Evolutionary conservation across 202 grass and related monocot species (phyloP), one percentile per base, ranked within the genome.

Genomic region (Panicum virgatum): DNA sequence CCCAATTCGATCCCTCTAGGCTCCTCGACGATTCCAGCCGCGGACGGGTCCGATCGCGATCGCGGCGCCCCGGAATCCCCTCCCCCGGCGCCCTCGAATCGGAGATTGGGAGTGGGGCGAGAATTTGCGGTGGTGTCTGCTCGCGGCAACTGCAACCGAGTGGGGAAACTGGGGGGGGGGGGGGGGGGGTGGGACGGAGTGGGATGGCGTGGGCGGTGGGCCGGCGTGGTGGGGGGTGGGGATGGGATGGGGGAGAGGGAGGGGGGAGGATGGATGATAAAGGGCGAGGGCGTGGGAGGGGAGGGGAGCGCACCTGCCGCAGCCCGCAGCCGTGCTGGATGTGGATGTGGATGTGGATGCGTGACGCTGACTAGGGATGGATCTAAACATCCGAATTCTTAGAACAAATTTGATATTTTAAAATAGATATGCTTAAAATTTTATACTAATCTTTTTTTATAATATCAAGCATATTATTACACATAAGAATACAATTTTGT

Each of bases 1-100:
- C 38, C 62, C 56, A 38, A 38, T 5, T 45, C 22, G 5, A 18
- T 19, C 51, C 51, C 72, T 18, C 4, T 7, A 59, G 67, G 47
- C 27, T 25, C 37, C 56, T 10, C 43, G n/a, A 29, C 34, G 47
- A 77, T 73, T 63, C 45, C 43, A 42, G 36, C 40, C 42, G 42
- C 73, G 66, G 64, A 73, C 66, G 72, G 51, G 30, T 3, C 48
- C 60, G 9, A 43, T 86, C 73, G 66, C 88, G 66, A 74, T 78
- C 83, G 73, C 72, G 9, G 15, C 73, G n/a, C 39, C 68, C 65
- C 61, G 59, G 38, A 20, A 14, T n/a, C 9, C 62, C 62, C 66
- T 12, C 37, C 36, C 52, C 1, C 51, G 2, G 34, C 52, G 20
- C 12, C 27, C 39, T 43, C 58, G 58, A 75, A 54, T 37, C 58